These are phyloP conservation scores for Pseudohalonectria lignicola DNA, from an alignment of 2,329 filamentous ascomycete species.

Conservation along the genomic window DNA sequence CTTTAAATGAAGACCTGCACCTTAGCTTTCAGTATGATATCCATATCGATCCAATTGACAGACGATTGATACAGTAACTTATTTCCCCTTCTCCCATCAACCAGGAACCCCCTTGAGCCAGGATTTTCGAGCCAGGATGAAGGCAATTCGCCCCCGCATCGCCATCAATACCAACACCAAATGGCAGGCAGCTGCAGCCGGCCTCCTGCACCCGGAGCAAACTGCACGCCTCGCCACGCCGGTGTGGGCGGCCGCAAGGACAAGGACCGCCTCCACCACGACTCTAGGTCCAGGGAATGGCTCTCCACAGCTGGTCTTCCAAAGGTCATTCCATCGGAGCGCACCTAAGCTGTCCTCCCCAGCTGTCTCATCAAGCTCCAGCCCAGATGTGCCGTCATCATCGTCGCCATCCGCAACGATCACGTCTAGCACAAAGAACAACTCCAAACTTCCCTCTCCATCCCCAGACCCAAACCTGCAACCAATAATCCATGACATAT, in stretches of 20 bases:
- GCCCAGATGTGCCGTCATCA: background rate
- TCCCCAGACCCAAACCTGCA: conserved; percentile 7
- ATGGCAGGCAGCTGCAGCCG: no score
- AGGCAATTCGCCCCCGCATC: background rate
- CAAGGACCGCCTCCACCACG: background rate
- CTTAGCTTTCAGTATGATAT: no score
- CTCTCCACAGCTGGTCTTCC: background rate
- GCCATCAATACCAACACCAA: background rate
- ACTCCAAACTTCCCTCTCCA: background rate
- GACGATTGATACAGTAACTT: no score
- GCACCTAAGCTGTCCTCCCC: no score
- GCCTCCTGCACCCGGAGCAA: background rate
- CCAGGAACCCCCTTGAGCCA: no score
- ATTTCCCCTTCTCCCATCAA: no score
- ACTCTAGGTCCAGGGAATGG: background rate
- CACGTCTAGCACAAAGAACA: background rate
- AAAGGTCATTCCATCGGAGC: background rate
- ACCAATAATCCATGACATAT: conserved; percentile 25
- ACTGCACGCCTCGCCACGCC: background rate
- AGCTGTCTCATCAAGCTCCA: background rate
- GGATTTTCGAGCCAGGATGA: background rate
- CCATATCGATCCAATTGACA: no score
- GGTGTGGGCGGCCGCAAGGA: background rate
- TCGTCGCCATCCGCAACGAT: background rate
- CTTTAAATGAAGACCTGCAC: no score